These are phyloP conservation scores for Boletus insuetus DNA, from an alignment of 768 basidiomycete species.

Conservation along the genomic window DNA sequence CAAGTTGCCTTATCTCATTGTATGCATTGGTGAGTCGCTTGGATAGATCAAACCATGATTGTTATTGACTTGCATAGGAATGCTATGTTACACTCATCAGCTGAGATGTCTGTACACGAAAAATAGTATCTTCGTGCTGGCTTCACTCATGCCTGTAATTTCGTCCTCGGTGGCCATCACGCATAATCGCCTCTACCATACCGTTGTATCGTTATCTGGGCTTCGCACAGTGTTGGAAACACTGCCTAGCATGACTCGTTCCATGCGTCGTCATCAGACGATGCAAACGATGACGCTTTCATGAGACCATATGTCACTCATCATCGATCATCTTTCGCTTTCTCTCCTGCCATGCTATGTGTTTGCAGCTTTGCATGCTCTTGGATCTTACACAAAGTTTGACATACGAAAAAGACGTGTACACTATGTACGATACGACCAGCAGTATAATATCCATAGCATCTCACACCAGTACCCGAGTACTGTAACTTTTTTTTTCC, in stretches of 20 bases:
- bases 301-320: constrained; percentile 15
- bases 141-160: constrained; percentile 18
- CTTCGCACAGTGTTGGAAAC: constrained; percentile 1
- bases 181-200: constrained; percentile 12
- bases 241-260: background rate
- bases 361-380: constrained; percentile 12
- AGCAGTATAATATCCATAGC: constrained; percentile 24
- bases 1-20: constrained; percentile 1
- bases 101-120: constrained; percentile 21
- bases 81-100: constrained; percentile 11
- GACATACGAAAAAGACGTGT: constrained; percentile 18
- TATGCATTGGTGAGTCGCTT: constrained; percentile 15
- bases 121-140: constrained; percentile 17
- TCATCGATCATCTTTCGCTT: constrained; percentile 10
- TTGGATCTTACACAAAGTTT: constrained; percentile 12
- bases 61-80: constrained; percentile 11
- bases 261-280: constrained; percentile 13
- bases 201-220: constrained; percentile 11
- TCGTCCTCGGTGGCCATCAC: constrained; percentile 8
- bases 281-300: constrained; percentile 16
- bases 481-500: background rate
- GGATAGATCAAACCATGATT: background rate
- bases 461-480: background rate
- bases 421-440: constrained; percentile 27
- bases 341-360: constrained; percentile 13